A percentile compares a stretch with the other conserved stretches of the same genome.
Evolutionary conservation across 164 flowering plant genomes (phyloP).

Genomic region (Kalanchoe fedtschenkoi): DNA sequence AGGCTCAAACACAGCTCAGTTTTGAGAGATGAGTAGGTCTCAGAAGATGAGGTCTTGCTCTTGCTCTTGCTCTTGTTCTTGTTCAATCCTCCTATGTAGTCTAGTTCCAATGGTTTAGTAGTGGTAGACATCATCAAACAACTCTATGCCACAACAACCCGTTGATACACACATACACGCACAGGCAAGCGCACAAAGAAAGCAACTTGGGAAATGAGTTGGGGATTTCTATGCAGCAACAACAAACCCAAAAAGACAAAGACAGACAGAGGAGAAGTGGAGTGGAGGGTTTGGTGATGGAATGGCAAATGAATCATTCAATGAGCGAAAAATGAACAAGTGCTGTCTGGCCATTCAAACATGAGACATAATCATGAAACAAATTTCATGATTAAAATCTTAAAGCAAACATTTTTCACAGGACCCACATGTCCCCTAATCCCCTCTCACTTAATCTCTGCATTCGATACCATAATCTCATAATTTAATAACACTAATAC

Average conservation of each 20-base stretch:
- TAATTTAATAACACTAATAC: background rate
- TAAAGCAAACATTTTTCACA: background rate
- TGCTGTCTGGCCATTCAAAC: background rate
- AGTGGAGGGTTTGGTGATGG: no score
- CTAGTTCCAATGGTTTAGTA: no score
- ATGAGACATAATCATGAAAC: background rate
- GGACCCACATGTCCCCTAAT: background rate
- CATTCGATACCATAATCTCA: background rate
- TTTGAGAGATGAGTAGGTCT: background rate
- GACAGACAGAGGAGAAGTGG: no score
- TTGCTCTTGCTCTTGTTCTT: background rate
- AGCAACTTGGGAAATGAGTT: background rate
- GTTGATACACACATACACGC: no score
- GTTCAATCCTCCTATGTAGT: no score
- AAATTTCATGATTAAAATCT: background rate
- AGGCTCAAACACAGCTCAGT: constrained; percentile 5
- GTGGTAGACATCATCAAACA: no score
- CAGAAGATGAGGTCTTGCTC: background rate
- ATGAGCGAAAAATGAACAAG: background rate
- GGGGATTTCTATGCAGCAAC: background rate
- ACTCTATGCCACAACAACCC: no score
- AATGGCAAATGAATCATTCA: background rate
- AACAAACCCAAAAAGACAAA: no score
- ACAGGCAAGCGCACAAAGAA: background rate
- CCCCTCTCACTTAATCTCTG: background rate